A percentile compares a stretch with the other conserved stretches of the same genome.
These are phyloP conservation scores for Boletus subparvulus DNA, from an alignment of 768 basidiomycete species.

Conservation along the genomic window DNA sequence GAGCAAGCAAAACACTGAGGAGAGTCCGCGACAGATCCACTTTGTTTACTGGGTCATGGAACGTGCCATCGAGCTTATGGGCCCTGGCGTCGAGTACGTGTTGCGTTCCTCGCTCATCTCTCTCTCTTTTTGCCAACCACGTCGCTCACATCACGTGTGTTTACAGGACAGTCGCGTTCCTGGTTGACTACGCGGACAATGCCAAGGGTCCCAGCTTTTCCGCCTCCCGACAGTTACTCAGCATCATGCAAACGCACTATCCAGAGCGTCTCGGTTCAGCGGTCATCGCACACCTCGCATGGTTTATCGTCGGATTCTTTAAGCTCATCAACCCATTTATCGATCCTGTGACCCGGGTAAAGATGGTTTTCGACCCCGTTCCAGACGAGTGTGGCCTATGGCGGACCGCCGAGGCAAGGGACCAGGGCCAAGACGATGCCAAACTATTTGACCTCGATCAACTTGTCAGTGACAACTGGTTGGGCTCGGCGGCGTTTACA, in stretches of 20 bases:
- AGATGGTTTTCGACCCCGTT: conserved; percentile 73
- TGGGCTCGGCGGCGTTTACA: conserved; percentile 62
- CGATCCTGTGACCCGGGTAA: conserved; percentile 76
- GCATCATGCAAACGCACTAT: conserved; percentile 79
- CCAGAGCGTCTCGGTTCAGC: conserved; percentile 81
- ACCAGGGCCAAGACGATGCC: conserved; percentile 15
- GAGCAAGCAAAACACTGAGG: conserved; percentile 76
- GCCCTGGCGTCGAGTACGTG: conserved; percentile 76
- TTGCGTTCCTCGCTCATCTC: neutral
- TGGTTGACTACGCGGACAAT: conserved; percentile 77
- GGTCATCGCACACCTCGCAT: conserved; percentile 80
- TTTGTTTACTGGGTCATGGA: conserved; percentile 79
- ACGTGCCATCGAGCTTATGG: conserved; percentile 72
- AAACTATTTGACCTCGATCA: conserved; percentile 63
- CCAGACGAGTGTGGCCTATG: conserved; percentile 26
- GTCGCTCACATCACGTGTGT: neutral
- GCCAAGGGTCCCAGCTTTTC: conserved; percentile 54
- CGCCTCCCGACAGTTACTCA: conserved; percentile 43
- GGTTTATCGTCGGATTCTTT: conserved; percentile 70
- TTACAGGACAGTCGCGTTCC: conserved; percentile 59
- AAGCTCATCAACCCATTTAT: conserved; percentile 79
- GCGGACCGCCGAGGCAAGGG: conserved; percentile 23
- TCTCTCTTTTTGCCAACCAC: neutral
- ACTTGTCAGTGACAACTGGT: conserved; percentile 71
- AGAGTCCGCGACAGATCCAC: conserved; percentile 64